Evolutionary conservation across 2,329 filamentous ascomycete genomes (phyloP), one percentile per base, ranked within the genome.

Genomic region (Monilinia polystroma): DNA sequence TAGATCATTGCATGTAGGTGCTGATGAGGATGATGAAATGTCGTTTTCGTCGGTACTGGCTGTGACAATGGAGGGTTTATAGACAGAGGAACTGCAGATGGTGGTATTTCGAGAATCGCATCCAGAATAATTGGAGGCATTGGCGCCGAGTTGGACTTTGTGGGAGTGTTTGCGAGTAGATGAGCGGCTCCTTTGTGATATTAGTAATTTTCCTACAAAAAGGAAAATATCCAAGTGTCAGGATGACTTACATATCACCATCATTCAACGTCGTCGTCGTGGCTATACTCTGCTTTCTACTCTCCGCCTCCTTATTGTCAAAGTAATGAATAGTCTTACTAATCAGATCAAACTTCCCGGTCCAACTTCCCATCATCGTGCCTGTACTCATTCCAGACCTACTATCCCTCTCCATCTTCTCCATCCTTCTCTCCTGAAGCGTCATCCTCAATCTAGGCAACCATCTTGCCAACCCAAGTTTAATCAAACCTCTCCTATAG

Each of bases 401-500:
- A 16, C 32, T 29, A 41, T 59, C 26, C 64, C 67, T 68, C 35
- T 29, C 47, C 57, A 53, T 59, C 14, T 38, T 53, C 23, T 62
- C 57, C 16, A 32, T 52, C 43, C 49, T 43, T 18, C 52, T 64
- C 51, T 66, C 68, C 54, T n/a, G 69, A 51, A 41, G 56, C 38
- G 32, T 68, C 71, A 64, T 41, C 18, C 43, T 38, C 32, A 75
- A 67, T 32, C 67, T 70, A 0, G 74, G 75, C 58, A 64, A 76
- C 1, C 68, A 57, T 18, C 67, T 70, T 8, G 65, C 72, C 52
- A 75, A 56, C 10, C 75, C 75, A 26, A 69, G 32, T 18, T 63
- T 69, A 7, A 72, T 67, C 6, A 73, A 29, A 5, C 65, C 65
- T 3, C 32, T 63, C 14, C 71, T 58, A 73, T 88, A 89, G 76